Evolutionary conservation across 2,329 filamentous ascomycete genomes (phyloP).

Genomic region (Aureobasidium mangrovei): DNA sequence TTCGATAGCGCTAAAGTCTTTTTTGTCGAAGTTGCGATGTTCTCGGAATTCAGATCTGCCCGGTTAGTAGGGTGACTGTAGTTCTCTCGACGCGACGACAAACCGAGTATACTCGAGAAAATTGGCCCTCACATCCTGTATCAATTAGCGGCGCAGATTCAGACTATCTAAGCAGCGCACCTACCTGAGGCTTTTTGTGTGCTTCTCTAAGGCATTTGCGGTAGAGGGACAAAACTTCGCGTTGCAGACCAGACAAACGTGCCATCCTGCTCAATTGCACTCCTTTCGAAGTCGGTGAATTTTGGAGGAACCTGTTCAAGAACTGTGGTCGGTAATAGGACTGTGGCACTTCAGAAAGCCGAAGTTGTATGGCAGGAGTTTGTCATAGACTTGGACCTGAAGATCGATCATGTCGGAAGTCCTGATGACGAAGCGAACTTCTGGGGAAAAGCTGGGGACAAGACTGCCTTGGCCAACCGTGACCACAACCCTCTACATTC

Average conservation of each 20-base stretch:
- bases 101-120: slow-evolving; percentile 25
- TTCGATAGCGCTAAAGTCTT: slow-evolving; percentile 79
- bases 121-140: slow-evolving; percentile 20
- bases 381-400: slow-evolving; percentile 1
- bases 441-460: slow-evolving; percentile 4
- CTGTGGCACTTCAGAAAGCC: neutral
- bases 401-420: neutral
- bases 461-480: neutral
- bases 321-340: no score
- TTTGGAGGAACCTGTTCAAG: no score
- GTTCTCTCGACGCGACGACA: slow-evolving; percentile 15
- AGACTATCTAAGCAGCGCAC: slow-evolving; percentile 19
- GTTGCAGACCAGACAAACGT: slow-evolving; percentile 77
- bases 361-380: neutral
- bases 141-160: slow-evolving; percentile 3
- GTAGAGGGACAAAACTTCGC: slow-evolving; percentile 79
- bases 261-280: slow-evolving; percentile 20
- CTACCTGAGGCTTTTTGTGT: slow-evolving; percentile 67
- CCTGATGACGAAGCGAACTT: neutral
- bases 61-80: neutral
- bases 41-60: slow-evolving; percentile 67
- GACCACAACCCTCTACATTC: neutral
- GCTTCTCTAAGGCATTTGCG: slow-evolving; percentile 75
- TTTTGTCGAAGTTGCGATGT: slow-evolving; percentile 59
- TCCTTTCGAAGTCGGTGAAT: neutral